Conservation (phyloP, 2,329 filamentous ascomycete genomes). For the Sporothrix sp. region DNA sequence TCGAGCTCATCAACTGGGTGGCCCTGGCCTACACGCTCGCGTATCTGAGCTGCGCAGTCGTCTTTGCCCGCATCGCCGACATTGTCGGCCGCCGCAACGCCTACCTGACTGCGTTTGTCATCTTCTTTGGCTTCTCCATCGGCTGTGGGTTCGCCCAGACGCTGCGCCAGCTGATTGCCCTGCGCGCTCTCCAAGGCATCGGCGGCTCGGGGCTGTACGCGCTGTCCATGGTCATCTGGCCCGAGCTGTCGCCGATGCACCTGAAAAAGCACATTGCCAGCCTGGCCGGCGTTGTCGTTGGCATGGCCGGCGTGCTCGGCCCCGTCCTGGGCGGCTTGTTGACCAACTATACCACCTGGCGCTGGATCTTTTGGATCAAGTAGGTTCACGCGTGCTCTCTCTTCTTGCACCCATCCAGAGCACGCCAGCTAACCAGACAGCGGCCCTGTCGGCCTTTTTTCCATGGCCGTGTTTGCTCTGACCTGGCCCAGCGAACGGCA, state of each 20-base stretch:
- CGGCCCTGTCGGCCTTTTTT: slow-evolving; percentile 39
- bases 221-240: slow-evolving; percentile 45
- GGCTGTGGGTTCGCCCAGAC: slow-evolving; percentile 40
- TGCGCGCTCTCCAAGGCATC: slow-evolving; percentile 40
- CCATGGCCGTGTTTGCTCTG: slow-evolving; percentile 37
- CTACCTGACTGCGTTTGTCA: slow-evolving; percentile 38
- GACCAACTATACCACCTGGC: slow-evolving; percentile 40
- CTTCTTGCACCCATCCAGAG: background rate
- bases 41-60: slow-evolving; percentile 47
- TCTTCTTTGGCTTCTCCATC: slow-evolving; percentile 49
- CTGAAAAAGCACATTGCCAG: slow-evolving; percentile 35
- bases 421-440: slow-evolving; percentile 23
- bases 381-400: slow-evolving; percentile 22
- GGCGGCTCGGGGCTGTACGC: slow-evolving; percentile 47
- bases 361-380: slow-evolving; percentile 53
- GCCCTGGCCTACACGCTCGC: slow-evolving; percentile 46
- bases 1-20: slow-evolving; percentile 42
- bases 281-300: slow-evolving; percentile 40
- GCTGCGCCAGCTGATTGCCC: slow-evolving; percentile 38
- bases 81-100: slow-evolving; percentile 44
- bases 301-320: slow-evolving; percentile 39
- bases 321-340: slow-evolving; percentile 43
- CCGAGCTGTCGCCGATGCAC: slow-evolving; percentile 37
- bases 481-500: slow-evolving; percentile 40
- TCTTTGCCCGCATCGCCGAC: slow-evolving; percentile 46